phyloP scores from a whole-genome alignment of 371 early-diverging fungal genomes.

The Mucor saturninus region DNA sequence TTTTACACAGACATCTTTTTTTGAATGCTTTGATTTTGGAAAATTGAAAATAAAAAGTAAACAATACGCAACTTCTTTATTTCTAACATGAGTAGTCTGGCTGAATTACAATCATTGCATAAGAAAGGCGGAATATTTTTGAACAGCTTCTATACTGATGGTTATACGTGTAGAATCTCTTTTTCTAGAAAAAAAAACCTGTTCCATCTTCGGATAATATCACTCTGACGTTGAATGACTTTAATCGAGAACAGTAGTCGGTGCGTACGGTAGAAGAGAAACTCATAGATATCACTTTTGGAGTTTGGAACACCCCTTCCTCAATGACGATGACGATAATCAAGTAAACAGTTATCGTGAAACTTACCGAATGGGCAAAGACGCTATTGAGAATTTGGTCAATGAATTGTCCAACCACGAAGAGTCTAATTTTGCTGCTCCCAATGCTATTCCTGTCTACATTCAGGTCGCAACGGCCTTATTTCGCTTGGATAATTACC shows the following conservation, averaged over 20 bases:
- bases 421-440: too few species aligned
- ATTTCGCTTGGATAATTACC: too few species aligned
- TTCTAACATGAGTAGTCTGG: background rate
- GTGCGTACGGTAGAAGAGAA: too few species aligned
- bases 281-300: too few species aligned
- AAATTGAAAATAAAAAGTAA: background rate
- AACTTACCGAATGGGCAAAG: too few species aligned
- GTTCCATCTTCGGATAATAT: background rate
- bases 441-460: too few species aligned
- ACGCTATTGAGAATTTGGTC: too few species aligned
- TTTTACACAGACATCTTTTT: background rate
- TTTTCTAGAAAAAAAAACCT: background rate
- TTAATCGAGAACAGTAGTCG: background rate
- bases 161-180: background rate
- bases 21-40: background rate
- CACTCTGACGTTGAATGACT: background rate
- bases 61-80: background rate
- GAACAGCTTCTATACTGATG: background rate
- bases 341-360: too few species aligned
- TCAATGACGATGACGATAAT: too few species aligned
- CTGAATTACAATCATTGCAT: background rate
- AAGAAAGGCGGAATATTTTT: background rate
- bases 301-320: too few species aligned
- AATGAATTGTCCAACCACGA: too few species aligned
- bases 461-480: too few species aligned